These are phyloP conservation scores for Climacium dendroides DNA, from an alignment of 225 moss, liverwort and hornwort genomes.

Conservation along the genomic window DNA sequence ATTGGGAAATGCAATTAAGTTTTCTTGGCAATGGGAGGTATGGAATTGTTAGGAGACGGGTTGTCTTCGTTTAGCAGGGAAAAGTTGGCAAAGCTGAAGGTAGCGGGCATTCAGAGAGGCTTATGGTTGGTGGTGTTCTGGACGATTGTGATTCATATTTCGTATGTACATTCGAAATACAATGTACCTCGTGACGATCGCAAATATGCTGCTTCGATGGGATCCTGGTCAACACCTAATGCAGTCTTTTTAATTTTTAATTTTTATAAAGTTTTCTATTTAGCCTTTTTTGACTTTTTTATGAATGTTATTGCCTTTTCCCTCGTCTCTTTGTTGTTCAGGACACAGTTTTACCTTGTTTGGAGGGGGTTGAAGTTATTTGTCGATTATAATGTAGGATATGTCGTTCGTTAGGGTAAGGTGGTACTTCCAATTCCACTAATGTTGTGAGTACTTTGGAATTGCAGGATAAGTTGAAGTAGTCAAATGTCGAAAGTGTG, in stretches of 20 bases:
- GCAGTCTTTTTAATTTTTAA: background rate
- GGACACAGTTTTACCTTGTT: background rate
- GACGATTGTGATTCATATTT: background rate
- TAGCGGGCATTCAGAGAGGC: background rate
- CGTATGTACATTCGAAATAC: background rate
- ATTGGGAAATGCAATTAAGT: background rate
- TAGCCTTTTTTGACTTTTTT: no score
- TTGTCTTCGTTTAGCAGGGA: background rate
- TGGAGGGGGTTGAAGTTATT: background rate
- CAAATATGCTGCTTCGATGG: background rate
- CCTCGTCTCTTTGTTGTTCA: background rate
- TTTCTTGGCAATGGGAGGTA: background rate
- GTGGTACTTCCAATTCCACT: background rate
- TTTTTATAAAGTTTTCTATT: background rate
- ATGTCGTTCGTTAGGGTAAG: background rate
- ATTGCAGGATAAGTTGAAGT: slow-evolving; percentile 2
- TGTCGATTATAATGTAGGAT: background rate
- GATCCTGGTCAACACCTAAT: background rate
- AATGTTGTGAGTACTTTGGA: background rate
- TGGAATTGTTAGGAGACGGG: background rate
- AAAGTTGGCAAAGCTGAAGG: background rate
- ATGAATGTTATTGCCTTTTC: background rate
- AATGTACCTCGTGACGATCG: background rate
- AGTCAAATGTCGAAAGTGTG: slow-evolving; percentile 45
- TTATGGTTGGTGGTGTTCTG: background rate